Conservation (phyloP, 2,329 filamentous ascomycete species). For the Colletotrichum siamense region DNA sequence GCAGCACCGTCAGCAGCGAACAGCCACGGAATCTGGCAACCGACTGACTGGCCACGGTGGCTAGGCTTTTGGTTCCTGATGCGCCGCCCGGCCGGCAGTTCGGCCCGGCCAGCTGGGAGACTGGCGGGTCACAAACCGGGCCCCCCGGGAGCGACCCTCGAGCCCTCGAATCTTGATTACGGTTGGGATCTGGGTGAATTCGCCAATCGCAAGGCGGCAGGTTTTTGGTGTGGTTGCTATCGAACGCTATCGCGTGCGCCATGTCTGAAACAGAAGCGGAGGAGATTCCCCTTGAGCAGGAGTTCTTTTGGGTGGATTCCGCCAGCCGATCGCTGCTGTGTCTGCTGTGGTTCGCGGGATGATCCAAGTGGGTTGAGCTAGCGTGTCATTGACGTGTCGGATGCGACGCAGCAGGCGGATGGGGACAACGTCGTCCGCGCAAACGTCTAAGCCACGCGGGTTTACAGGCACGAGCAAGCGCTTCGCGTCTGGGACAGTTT, state of each 20-base stretch:
- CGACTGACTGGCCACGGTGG: neutral
- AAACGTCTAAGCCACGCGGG: conserved; percentile 3
- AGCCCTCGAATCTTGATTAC: conserved; percentile 2
- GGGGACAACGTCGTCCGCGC: neutral
- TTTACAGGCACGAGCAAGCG: conserved; percentile 4
- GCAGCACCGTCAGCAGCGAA: neutral
- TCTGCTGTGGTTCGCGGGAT: neutral
- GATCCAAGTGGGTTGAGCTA: conserved; percentile 11
- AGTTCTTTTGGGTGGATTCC: neutral
- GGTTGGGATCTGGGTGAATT: conserved; percentile 1
- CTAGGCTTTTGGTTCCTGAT: neutral
- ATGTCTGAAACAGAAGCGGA: conserved; percentile 19
- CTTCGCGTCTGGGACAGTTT: neutral
- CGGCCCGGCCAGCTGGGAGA: neutral
- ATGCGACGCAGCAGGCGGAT: conserved; percentile 3
- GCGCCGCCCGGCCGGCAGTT: neutral
- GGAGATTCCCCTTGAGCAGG: neutral
- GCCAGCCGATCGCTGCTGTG: conserved; percentile 2
- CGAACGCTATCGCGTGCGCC: neutral
- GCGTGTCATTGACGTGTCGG: conserved; percentile 16
- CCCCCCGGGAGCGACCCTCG: neutral
- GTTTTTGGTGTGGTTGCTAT: neutral
- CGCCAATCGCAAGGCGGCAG: conserved; percentile 3
- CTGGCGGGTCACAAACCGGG: conserved; percentile 4
- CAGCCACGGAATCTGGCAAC: neutral